Conservation (phyloP, 805 yeast genomes). For the Brettanomyces custersianus region DNA sequence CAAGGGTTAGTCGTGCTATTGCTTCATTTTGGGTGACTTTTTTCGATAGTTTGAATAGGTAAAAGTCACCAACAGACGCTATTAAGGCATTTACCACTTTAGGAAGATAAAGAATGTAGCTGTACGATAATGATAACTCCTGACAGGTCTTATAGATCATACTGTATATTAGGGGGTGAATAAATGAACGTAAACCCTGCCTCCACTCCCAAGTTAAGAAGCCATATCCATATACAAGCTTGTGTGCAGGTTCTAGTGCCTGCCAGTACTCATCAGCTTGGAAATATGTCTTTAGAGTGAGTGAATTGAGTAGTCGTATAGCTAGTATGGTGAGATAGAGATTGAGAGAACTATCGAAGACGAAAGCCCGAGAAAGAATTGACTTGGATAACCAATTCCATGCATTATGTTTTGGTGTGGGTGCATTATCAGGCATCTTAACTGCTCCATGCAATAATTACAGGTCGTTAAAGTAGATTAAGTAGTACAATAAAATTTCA, state of each 20-base stretch:
- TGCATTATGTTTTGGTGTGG: too few species aligned
- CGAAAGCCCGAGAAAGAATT: not conserved
- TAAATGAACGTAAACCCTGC: constrained; percentile 60
- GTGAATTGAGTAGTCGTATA: constrained; percentile 53
- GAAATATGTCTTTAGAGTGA: constrained; percentile 64
- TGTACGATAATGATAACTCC: constrained; percentile 25
- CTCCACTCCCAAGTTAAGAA: constrained; percentile 93
- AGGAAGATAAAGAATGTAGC: constrained; percentile 43
- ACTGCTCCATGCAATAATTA: too few species aligned
- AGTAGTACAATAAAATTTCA: too few species aligned
- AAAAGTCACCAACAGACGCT: constrained; percentile 66
- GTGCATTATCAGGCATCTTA: too few species aligned
- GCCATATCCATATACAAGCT: constrained; percentile 68
- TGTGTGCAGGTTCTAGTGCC: constrained; percentile 85
- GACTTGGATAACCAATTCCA: not conserved
- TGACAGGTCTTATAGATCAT: constrained; percentile 30
- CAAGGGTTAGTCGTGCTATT: constrained; percentile 34
- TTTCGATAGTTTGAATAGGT: constrained; percentile 35
- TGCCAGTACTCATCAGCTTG: constrained; percentile 98
- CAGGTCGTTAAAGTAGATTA: too few species aligned
- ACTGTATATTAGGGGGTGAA: constrained; percentile 71
- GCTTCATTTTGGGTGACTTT: constrained; percentile 21
- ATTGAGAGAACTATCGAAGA: too few species aligned
- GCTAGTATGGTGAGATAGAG: constrained; percentile 20
- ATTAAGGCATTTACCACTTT: constrained; percentile 59